Evolutionary conservation across 2,329 filamentous ascomycete genomes (phyloP).

Genomic region (Juglanconis juglandina): DNA sequence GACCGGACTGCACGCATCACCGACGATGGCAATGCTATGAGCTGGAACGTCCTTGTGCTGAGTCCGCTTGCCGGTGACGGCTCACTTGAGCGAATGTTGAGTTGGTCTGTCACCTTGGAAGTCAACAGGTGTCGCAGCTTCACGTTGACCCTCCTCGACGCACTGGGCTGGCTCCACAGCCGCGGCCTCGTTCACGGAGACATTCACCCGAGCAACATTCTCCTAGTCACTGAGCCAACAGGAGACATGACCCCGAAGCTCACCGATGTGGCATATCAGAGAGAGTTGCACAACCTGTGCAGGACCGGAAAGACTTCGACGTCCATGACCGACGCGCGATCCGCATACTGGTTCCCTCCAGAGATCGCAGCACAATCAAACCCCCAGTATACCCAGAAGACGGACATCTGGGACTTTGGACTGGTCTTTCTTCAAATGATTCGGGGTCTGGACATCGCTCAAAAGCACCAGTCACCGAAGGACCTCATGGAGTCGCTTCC

Average conservation of each 20-base stretch:
- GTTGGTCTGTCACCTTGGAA: constrained; percentile 71
- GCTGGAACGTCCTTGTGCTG: constrained; percentile 73
- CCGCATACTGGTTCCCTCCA: constrained; percentile 79
- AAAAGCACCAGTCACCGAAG: constrained; percentile 75
- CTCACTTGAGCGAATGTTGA: constrained; percentile 76
- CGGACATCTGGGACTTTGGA: constrained; percentile 93
- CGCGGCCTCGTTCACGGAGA: constrained; percentile 80
- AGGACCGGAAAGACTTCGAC: constrained; percentile 50
- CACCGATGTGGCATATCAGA: constrained; percentile 69
- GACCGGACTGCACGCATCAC: constrained; percentile 40
- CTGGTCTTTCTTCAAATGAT: constrained; percentile 91
- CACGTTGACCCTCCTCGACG: constrained; percentile 89
- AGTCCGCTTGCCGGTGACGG: constrained; percentile 77
- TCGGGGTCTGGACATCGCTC: constrained; percentile 74
- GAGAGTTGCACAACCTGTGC: constrained; percentile 60
- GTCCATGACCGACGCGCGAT: constrained; percentile 60
- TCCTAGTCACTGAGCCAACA: constrained; percentile 67
- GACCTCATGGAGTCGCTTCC: constrained; percentile 67
- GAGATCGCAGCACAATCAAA: constrained; percentile 65
- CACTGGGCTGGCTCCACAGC: constrained; percentile 80
- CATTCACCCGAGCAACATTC: constrained; percentile 75
- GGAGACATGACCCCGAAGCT: constrained; percentile 72
- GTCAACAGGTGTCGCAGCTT: constrained; percentile 77
- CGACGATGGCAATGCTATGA: constrained; percentile 33
- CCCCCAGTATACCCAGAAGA: constrained; percentile 68